Conservation (phyloP, 2,329 filamentous ascomycete species). For the Sarocladiaceae sp. region DNA sequence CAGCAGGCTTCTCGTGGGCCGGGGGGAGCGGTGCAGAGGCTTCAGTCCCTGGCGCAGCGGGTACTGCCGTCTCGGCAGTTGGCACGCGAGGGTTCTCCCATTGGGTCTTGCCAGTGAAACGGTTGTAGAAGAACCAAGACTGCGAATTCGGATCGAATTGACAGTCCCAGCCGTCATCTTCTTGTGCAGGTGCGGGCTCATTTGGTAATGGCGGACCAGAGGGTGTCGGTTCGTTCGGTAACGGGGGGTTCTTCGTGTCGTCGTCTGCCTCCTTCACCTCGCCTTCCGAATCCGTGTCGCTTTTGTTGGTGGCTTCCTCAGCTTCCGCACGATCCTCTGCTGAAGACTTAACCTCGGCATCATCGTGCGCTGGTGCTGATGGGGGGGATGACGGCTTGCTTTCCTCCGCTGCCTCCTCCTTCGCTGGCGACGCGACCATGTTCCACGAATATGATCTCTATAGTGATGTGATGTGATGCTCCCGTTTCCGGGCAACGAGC, state of each 20-base stretch:
- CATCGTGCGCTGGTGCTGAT: constrained; percentile 13
- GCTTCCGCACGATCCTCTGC: constrained; percentile 8
- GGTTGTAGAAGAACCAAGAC: constrained; percentile 80
- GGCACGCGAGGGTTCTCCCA: constrained; percentile 83
- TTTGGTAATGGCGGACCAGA: constrained; percentile 34
- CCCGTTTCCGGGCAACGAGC: too few relatives aligned
- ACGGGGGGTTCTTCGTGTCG: constrained; percentile 25
- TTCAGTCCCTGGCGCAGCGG: constrained; percentile 17
- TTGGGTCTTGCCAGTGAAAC: constrained; percentile 66
- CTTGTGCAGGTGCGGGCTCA: constrained; percentile 36
- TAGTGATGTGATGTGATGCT: too few relatives aligned
- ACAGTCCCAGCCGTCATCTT: constrained; percentile 73
- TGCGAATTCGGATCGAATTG: constrained; percentile 65
- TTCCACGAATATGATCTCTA: not conserved
- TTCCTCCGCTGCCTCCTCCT: not conserved
- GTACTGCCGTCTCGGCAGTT: constrained; percentile 22
- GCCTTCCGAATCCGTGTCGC: constrained; percentile 8
- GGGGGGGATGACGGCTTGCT: constrained; percentile 1
- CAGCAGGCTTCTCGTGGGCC: constrained; percentile 34
- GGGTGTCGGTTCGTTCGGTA: constrained; percentile 24
- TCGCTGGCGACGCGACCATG: constrained; percentile 4
- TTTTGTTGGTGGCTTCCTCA: constrained; percentile 8
- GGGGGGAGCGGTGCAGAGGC: constrained; percentile 26
- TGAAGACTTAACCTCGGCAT: constrained; percentile 17
- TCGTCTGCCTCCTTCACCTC: constrained; percentile 12